Base-by-base conservation (phyloP, 768 basidiomycete species). In the Tricholoma sp. region DNA sequence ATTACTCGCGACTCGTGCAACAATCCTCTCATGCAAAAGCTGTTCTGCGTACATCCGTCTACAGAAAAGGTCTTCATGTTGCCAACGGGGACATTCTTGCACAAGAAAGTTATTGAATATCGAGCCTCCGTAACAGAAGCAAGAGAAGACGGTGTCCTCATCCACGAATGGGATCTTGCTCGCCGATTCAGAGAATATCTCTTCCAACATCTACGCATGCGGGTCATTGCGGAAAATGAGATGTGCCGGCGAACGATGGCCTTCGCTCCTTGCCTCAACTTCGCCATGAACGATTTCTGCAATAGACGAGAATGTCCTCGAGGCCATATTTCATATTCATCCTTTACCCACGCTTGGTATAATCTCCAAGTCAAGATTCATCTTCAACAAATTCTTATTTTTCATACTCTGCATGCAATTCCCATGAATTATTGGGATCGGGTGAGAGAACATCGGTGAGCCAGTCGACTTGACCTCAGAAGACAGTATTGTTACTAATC, bases 371-470 rank as follows among this genome's bases (percentile, higher is more conserved):
- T 83, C 6, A 66, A 74, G 4, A 63, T 80, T 29, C 75, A 80
- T 59, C 56, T 85, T 1, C 75, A 76, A 47, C 80, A 83, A 50
- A 76, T 85, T 2, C 60, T 72, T 48, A 79, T 84, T 13, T 70
- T 78, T 41, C 72, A 80, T 28, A 60, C 60, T 8, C 59, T 73
- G 2, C 57, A 66, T 50, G 61, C 62, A 9, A 54, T 66, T 50
- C 41, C 15, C 48, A 36, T 49, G 28, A 3, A 31, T 11, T n/a
- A 10, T 15, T n/a, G 45, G 17, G 61, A 64, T 36, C 50, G 59
- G 31, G 50, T 33, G 33, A 53, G 24, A 10, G 57, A 63, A 52
- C 65, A 66, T 57, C 57, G 64, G 70, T 67, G 57, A 12, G 59
- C 8, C 11, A 29, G 29, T 53, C 28, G 15, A 32, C 6, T 32